Conservation (phyloP, 1,139 yeast species). For the Petasospora fabianii region DNA sequence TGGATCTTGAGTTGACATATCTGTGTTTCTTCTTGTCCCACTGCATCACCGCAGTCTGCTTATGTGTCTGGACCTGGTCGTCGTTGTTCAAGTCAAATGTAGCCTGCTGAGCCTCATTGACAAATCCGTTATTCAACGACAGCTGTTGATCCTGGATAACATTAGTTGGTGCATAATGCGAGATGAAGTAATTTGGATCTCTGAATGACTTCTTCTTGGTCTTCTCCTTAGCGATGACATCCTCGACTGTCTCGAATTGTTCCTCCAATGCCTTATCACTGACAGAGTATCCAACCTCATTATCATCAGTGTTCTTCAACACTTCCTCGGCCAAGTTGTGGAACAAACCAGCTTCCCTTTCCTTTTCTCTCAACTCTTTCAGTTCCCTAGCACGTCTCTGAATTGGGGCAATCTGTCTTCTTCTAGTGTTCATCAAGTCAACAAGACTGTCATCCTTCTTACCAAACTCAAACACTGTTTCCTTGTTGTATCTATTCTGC, state of each 20-base stretch:
- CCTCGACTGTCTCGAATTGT: conserved; percentile 64
- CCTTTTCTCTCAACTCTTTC: conserved; percentile 65
- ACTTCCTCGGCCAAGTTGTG: conserved; percentile 74
- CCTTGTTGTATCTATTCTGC: conserved; percentile 65
- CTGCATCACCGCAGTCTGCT: conserved; percentile 67
- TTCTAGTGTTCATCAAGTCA: conserved; percentile 79
- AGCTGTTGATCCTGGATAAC: conserved; percentile 84
- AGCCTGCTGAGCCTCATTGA: conserved; percentile 79
- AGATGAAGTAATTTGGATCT: conserved; percentile 81
- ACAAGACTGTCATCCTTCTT: conserved; percentile 69
- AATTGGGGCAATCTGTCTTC: conserved; percentile 84
- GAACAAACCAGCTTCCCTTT: conserved; percentile 69
- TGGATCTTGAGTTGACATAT: conserved; percentile 75
- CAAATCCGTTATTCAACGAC: conserved; percentile 58
- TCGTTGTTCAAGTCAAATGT: conserved; percentile 83
- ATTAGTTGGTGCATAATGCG: conserved; percentile 85
- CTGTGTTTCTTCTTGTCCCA: conserved; percentile 97
- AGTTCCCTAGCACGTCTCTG: conserved; percentile 75
- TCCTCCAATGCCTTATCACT: conserved; percentile 49
- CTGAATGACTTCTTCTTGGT: conserved; percentile 48
- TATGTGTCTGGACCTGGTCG: conserved; percentile 62
- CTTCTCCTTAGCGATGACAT: conserved; percentile 32
- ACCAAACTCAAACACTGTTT: conserved; percentile 89
- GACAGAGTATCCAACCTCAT: conserved; percentile 56
- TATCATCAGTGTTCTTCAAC: conserved; percentile 39